phyloP scores from a whole-genome alignment of 768 basidiomycete species.

The Mycena maculata region DNA sequence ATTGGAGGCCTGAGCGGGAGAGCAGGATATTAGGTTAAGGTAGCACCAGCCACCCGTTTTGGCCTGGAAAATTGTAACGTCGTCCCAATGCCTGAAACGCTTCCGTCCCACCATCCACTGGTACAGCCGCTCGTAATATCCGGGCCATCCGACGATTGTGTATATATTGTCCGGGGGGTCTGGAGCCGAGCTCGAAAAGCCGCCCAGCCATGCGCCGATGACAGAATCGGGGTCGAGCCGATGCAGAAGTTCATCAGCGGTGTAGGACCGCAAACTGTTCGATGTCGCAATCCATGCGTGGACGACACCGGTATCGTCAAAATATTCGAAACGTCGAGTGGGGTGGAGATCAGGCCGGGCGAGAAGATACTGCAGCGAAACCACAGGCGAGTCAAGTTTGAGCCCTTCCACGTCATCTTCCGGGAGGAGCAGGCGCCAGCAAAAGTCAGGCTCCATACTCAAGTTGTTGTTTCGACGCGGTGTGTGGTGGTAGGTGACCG shows the following conservation, averaged over 20 bases:
- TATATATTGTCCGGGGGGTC: neutral
- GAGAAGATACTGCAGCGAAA: too few relatives aligned
- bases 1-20: neutral
- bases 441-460: neutral
- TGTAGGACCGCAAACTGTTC: neutral
- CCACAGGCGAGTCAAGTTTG: neutral
- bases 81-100: neutral
- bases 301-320: neutral
- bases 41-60: conserved; percentile 4
- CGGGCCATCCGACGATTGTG: neutral
- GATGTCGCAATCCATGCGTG: neutral
- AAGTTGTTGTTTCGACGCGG: too few relatives aligned
- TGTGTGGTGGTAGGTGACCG: too few relatives aligned
- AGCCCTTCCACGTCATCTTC: neutral
- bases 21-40: neutral
- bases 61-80: neutral
- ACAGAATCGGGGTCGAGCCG: conserved; percentile 2
- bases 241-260: neutral
- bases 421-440: neutral
- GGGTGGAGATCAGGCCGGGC: neutral
- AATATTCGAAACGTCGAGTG: neutral
- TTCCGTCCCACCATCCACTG: neutral
- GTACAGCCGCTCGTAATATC: neutral
- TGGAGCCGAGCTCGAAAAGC: neutral
- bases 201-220: neutral